Evolutionary conservation across 176 grass and related monocot genomes (phyloP).

Genomic region (Hordeum vulgare): DNA sequence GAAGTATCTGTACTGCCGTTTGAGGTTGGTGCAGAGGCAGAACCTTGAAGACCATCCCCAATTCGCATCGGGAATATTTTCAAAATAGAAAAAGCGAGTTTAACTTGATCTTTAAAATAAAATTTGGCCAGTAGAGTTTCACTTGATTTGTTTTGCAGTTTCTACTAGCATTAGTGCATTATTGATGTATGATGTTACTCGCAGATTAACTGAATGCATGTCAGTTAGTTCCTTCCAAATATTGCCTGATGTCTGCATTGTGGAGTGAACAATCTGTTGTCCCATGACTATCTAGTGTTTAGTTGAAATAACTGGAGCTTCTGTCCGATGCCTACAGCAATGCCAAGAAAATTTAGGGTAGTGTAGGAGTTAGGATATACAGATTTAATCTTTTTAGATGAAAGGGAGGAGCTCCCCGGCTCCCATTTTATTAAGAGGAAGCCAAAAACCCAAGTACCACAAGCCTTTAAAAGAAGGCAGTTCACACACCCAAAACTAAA

Average conservation of each 20-base stretch:
- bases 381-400: too few relatives aligned
- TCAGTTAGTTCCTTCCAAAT: not conserved
- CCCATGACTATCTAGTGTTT: not conserved
- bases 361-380: too few relatives aligned
- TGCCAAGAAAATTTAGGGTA: not conserved
- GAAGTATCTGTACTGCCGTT: not conserved
- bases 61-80: not conserved
- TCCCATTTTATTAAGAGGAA: too few relatives aligned
- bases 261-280: not conserved
- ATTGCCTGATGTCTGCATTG: not conserved
- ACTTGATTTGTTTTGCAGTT: not conserved
- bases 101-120: not conserved
- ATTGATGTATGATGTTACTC: not conserved
- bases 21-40: not conserved
- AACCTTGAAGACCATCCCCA: not conserved
- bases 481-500: too few relatives aligned
- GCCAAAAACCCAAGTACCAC: too few relatives aligned
- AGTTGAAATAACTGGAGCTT: not conserved
- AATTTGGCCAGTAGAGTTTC: not conserved
- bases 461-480: too few relatives aligned
- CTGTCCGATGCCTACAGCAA: not conserved
- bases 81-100: not conserved
- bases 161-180: not conserved
- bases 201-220: not conserved
- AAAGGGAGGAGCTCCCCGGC: too few relatives aligned